Base-by-base conservation (phyloP, 768 basidiomycete species). In the Suillus americanus region DNA sequence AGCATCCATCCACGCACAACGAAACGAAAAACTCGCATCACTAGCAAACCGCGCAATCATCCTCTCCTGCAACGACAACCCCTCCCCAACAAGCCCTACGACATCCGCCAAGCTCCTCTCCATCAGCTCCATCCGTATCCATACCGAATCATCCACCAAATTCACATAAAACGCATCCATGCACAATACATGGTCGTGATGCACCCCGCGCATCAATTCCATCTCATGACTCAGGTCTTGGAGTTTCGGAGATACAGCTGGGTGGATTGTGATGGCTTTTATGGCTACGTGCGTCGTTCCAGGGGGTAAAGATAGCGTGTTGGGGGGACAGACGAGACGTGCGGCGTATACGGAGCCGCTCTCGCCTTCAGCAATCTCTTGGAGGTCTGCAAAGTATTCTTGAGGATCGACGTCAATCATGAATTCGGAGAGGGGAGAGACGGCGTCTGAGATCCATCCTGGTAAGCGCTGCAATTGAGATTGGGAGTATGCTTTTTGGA, bases 121-220 rank as follows among this genome's bases (percentile, higher is more conserved):
- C 92, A 95, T 93, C 38, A 94, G 84, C 74, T 94, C 92, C 93
- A 95, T 95, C 66, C 89, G 80, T 57, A 95, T 89, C 93, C 93
- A 95, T 43, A 95, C 75, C 64, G 87, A 83, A 61, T 80, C 79
- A 51, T 75, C 78, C 41, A 80, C 79, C 8, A 88, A 72, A 69
- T 89, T 86, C 35, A 91, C 87, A 74, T 91, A 92, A 28, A 92
- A 75, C 51, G 82, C 85, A 70, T 92, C 90, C 79, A 91, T 83
- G 3, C 81, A 75, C 23, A 94, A 78, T 8, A 94, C 70, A 74
- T 92, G 85, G 65, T 83, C 81, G 67, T 92, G 86, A 62, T 80
- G 74, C 60, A 90, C 57, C 18, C 82, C 80, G 56, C 77, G 82
- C 81, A 92, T 81, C 60, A 94, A 62, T 10, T 67, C 73, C 46